A percentile compares a stretch with the other conserved stretches of the same genome.
Conservation (phyloP, 768 basidiomycete species). For the Gymnopilus junonius region DNA sequence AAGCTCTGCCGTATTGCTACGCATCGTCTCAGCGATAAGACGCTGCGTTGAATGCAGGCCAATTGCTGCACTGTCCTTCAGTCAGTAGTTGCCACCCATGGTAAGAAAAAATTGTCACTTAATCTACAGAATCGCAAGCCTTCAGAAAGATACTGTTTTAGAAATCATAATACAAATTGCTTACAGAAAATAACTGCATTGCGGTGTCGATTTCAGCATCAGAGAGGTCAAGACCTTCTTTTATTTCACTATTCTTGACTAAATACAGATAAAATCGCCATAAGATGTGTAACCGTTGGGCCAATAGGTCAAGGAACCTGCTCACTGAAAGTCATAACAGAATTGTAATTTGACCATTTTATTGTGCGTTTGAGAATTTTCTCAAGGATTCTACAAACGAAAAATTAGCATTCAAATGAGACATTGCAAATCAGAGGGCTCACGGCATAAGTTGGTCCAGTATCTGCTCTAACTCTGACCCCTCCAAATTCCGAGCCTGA, state of each 20-base stretch:
- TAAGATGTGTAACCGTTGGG: not conserved
- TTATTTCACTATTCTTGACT: constrained; percentile 54
- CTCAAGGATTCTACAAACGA: constrained; percentile 42
- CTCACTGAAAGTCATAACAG: constrained; percentile 44
- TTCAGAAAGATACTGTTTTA: not conserved
- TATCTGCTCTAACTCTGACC: constrained; percentile 42
- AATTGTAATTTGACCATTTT: constrained; percentile 43
- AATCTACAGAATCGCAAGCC: constrained; percentile 14
- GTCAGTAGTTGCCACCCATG: not conserved
- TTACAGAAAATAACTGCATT: constrained; percentile 48
- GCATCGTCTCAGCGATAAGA: constrained; percentile 30
- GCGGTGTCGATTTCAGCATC: constrained; percentile 44
- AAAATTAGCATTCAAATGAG: not conserved
- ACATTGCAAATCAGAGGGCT: not conserved
- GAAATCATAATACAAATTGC: constrained; percentile 10
- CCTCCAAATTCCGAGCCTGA: constrained; percentile 39
- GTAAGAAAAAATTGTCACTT: constrained; percentile 13
- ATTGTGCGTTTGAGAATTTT: constrained; percentile 42
- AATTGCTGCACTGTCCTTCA: constrained; percentile 31
- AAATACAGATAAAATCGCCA: not conserved
- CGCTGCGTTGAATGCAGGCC: constrained; percentile 31
- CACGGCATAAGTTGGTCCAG: constrained; percentile 51
- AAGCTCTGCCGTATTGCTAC: constrained; percentile 36
- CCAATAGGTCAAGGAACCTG: not conserved
- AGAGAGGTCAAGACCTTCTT: constrained; percentile 47